A percentile compares a stretch with the other conserved stretches of the same genome.
Evolutionary conservation across 768 basidiomycete species (phyloP).

Genomic region (Boletus subcaerulescens): DNA sequence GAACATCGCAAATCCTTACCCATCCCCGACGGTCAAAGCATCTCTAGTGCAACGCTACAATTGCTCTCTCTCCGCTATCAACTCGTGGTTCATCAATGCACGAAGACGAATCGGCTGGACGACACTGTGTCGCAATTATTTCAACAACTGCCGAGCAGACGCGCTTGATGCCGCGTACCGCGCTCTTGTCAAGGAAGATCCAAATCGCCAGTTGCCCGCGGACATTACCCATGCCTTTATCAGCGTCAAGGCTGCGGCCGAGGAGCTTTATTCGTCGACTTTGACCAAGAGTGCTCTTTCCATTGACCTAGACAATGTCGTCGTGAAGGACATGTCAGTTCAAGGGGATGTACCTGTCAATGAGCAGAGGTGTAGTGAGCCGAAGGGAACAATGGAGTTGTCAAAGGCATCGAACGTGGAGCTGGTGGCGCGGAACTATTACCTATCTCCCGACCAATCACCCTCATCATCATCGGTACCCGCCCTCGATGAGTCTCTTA

Average conservation of each 20-base stretch:
- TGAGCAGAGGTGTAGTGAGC: too few relatives aligned
- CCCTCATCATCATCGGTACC: constrained; percentile 1
- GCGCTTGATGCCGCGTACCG: constrained; percentile 26
- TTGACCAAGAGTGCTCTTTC: constrained; percentile 29
- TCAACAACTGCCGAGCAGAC: constrained; percentile 21
- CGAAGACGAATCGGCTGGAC: constrained; percentile 54
- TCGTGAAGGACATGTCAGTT: constrained; percentile 30
- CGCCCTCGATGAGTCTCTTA: constrained; percentile 1
- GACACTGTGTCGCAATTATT: constrained; percentile 27
- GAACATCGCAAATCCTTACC: constrained; percentile 53
- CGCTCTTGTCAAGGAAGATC: constrained; percentile 19
- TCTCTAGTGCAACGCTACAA: constrained; percentile 26
- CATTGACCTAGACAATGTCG: constrained; percentile 22
- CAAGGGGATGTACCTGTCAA: neutral
- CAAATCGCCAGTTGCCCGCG: neutral
- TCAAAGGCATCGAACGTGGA: neutral
- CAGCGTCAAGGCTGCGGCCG: constrained; percentile 26
- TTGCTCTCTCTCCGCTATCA: constrained; percentile 31
- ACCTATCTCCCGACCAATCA: constrained; percentile 4
- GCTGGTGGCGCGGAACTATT: neutral
- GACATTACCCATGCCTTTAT: constrained; percentile 24
- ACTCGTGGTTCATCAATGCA: constrained; percentile 45
- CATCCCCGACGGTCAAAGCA: constrained; percentile 28
- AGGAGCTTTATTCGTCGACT: constrained; percentile 28
- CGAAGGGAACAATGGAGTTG: too few relatives aligned